phyloP scores from a whole-genome alignment of 805 yeast species.

The Isabelozyma gotoi region DNA sequence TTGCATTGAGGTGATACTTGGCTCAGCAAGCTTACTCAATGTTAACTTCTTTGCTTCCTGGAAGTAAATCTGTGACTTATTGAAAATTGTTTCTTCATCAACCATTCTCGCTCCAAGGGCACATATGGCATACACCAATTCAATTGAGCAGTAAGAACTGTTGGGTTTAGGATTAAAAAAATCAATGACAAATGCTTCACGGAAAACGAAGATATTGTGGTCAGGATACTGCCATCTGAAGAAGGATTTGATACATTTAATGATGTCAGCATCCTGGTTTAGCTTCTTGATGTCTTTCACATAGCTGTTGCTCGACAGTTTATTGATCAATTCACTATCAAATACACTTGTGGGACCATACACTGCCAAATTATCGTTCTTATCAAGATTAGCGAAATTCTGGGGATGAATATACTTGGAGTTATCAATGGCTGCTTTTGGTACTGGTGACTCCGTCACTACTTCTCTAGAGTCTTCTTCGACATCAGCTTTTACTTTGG shows the following conservation, averaged over 20 bases:
- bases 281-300: constrained; percentile 18
- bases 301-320: constrained; percentile 10
- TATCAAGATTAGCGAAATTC: constrained; percentile 6
- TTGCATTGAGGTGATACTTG: constrained; percentile 57
- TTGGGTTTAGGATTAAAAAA: constrained; percentile 56
- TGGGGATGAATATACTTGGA: constrained; percentile 4
- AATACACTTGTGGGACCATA: constrained; percentile 49
- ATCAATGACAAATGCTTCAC: constrained; percentile 61
- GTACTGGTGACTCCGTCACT: neutral
- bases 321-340: constrained; percentile 25
- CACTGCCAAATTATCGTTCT: constrained; percentile 30
- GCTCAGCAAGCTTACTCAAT: constrained; percentile 41
- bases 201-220: constrained; percentile 56
- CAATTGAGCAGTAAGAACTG: constrained; percentile 55
- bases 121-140: constrained; percentile 54
- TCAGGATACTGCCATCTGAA: constrained; percentile 70
- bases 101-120: constrained; percentile 58
- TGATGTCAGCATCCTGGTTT: constrained; percentile 33
- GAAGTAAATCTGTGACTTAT: constrained; percentile 45
- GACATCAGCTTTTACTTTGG: neutral
- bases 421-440: constrained; percentile 4
- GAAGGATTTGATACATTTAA: constrained; percentile 42
- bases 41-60: constrained; percentile 45
- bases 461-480: neutral
- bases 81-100: constrained; percentile 40